Evolutionary conservation across 805 yeast species (phyloP).

Genomic region (Nakazawaea wyomingensis): DNA sequence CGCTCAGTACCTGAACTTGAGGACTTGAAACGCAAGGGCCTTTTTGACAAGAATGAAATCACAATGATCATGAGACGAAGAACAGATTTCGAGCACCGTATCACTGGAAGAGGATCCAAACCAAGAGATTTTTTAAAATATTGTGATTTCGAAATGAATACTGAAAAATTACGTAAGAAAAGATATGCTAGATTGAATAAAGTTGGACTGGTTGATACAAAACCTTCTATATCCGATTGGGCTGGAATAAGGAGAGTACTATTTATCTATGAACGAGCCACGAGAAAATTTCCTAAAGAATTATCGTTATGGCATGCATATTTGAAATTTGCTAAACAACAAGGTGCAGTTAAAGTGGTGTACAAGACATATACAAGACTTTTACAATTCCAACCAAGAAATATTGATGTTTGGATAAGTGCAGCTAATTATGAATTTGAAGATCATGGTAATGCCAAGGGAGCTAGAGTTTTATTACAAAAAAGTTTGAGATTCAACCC

Average conservation of each 20-base stretch:
- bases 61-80: constrained; percentile 84
- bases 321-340: constrained; percentile 59
- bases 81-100: constrained; percentile 91
- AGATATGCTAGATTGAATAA: constrained; percentile 58
- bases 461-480: constrained; percentile 83
- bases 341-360: constrained; percentile 65
- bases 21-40: constrained; percentile 74
- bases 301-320: constrained; percentile 74
- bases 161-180: constrained; percentile 73
- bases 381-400: constrained; percentile 84
- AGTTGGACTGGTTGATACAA: constrained; percentile 50
- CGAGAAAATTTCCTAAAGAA: constrained; percentile 73
- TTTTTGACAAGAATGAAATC: constrained; percentile 80
- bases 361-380: constrained; percentile 74
- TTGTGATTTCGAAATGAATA: constrained; percentile 70
- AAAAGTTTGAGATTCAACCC: constrained; percentile 80
- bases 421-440: constrained; percentile 95
- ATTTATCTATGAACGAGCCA: constrained; percentile 80
- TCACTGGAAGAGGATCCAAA: constrained; percentile 76
- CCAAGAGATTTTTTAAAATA: constrained; percentile 75
- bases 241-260: constrained; percentile 77
- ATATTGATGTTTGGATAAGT: constrained; percentile 85
- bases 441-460: constrained; percentile 78
- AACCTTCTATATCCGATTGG: constrained; percentile 76
- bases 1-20: constrained; percentile 87